A percentile compares a stretch with the other conserved stretches of the same genome.
phyloP scores from a whole-genome alignment of 2,329 filamentous ascomycete genomes.

The Calonectria leucothoes region DNA sequence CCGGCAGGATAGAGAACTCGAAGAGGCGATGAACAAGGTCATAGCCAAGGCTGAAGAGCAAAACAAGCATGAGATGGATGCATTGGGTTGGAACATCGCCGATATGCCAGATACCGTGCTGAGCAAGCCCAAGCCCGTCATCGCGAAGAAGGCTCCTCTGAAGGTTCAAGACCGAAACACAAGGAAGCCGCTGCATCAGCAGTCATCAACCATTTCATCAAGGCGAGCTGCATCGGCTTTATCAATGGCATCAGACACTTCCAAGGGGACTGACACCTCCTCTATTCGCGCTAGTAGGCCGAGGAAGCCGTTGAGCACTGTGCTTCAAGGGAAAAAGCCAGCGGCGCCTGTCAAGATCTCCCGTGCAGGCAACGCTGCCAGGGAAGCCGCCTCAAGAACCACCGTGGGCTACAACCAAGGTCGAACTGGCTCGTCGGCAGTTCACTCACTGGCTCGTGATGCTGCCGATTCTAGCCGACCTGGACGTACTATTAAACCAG shows the following conservation, averaged over 20 bases:
- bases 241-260: slow-evolving; percentile 51
- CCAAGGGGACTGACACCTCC: slow-evolving; percentile 23
- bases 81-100: slow-evolving; percentile 69
- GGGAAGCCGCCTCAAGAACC: slow-evolving; percentile 77
- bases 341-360: slow-evolving; percentile 55
- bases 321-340: slow-evolving; percentile 45
- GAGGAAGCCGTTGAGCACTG: slow-evolving; percentile 44
- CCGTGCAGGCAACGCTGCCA: slow-evolving; percentile 68
- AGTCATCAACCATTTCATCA: slow-evolving; percentile 51
- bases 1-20: slow-evolving; percentile 69
- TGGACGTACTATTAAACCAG: slow-evolving; percentile 30
- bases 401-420: slow-evolving; percentile 90
- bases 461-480: slow-evolving; percentile 23
- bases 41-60: slow-evolving; percentile 72
- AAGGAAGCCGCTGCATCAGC: slow-evolving; percentile 28
- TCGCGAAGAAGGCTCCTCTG: slow-evolving; percentile 7
- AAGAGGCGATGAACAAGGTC: slow-evolving; percentile 62
- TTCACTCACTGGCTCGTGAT: slow-evolving; percentile 47
- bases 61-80: slow-evolving; percentile 74
- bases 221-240: slow-evolving; percentile 66
- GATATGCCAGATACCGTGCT: slow-evolving; percentile 63
- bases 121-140: slow-evolving; percentile 12
- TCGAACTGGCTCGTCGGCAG: slow-evolving; percentile 63
- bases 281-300: slow-evolving; percentile 27
- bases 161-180: slow-evolving; percentile 3